Evolutionary conservation across 192 early-diverging fungal species (phyloP).

Genomic region (Coemansia sp.): DNA sequence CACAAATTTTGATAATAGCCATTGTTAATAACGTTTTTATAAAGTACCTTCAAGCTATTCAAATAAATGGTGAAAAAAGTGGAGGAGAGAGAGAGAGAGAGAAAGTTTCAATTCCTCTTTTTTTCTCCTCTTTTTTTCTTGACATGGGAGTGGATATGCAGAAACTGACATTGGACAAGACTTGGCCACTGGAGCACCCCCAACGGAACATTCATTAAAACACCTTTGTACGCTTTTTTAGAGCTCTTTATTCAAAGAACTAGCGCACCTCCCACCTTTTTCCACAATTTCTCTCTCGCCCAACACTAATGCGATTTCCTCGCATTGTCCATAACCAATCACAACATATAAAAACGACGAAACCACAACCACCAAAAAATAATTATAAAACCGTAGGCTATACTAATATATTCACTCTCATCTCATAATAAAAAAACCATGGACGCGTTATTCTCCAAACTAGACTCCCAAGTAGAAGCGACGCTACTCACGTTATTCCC

Average conservation of each 20-base stretch:
- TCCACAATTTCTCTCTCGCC: no score
- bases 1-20: neutral
- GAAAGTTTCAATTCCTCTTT: no score
- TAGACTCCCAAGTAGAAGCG: constrained; percentile 36
- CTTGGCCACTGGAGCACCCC: no score
- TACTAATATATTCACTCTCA: neutral
- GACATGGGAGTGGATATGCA: no score
- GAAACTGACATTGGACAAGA: no score
- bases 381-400: neutral
- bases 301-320: neutral
- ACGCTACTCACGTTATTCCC: constrained; percentile 42
- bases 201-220: no score
- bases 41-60: no score
- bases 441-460: constrained; percentile 35
- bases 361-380: neutral
- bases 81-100: no score
- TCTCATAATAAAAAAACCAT: constrained; percentile 10
- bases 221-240: no score
- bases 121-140: no score
- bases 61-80: no score
- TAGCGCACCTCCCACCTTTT: neutral
- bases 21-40: neutral
- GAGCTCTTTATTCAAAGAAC: neutral
- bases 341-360: neutral
- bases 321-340: neutral